phyloP scores from a whole-genome alignment of 441 rosid species.

The Populus trichocarpa region DNA sequence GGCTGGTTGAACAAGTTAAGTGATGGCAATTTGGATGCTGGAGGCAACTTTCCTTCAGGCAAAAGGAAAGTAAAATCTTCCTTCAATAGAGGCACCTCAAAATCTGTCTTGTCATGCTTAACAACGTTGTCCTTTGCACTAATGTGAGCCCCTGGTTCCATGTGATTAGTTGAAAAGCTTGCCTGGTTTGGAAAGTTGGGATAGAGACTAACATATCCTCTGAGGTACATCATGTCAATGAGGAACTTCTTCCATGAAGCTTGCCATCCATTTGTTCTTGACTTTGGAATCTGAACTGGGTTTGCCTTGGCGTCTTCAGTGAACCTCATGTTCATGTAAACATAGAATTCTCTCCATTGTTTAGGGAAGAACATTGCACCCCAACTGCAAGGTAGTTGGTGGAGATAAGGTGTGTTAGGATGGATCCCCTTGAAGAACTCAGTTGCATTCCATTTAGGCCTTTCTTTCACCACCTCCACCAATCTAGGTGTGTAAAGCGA shows the following conservation, averaged over 20 bases:
- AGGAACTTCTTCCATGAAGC: conserved; percentile 98
- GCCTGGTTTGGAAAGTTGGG: conserved; percentile 93
- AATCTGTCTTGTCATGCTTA: conserved; percentile 71
- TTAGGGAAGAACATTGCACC: conserved; percentile 99
- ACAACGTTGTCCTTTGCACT: conserved; percentile 89
- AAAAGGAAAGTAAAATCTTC: conserved; percentile 63
- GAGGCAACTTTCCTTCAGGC: conserved; percentile 72
- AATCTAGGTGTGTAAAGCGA: conserved; percentile 85
- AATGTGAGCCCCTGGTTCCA: conserved; percentile 98
- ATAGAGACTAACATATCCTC: conserved; percentile 94
- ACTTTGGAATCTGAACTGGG: conserved; percentile 92
- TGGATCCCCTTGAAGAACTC: conserved; percentile 80
- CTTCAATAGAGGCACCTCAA: conserved; percentile 79
- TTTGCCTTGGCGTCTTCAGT: conserved; percentile 78
- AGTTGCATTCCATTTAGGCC: conserved; percentile 91
- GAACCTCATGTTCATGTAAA: conserved; percentile 98
- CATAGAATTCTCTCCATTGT: conserved; percentile 96
- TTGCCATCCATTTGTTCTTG: conserved; percentile 98
- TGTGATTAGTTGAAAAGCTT: conserved; percentile 94
- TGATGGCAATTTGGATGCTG: conserved; percentile 81
- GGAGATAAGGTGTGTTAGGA: conserved; percentile 92
- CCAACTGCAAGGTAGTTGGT: conserved; percentile 97
- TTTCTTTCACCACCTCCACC: conserved; percentile 90
- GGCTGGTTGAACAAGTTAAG: conserved; percentile 82
- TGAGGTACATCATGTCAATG: conserved; percentile 93